phyloP scores from a whole-genome alignment of 805 yeast species.

The Metschnikowia colocasiae region DNA sequence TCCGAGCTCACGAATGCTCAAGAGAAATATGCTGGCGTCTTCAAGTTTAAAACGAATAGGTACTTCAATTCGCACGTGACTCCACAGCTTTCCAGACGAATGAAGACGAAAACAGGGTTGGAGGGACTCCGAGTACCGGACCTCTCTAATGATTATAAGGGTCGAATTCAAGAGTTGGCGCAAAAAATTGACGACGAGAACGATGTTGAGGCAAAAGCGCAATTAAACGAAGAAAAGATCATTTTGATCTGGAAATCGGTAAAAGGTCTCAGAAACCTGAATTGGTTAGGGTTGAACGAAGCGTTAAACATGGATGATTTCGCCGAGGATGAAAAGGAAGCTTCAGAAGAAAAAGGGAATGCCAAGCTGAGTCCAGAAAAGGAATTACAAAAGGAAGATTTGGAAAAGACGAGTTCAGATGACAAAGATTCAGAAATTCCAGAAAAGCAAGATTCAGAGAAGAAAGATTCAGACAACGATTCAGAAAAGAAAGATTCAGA shows the following conservation, averaged over 20 bases:
- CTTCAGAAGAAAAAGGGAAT: too few species aligned
- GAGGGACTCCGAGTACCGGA: conserved; percentile 16
- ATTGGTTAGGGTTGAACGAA: conserved; percentile 12
- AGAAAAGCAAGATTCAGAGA: too few species aligned
- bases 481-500: too few species aligned
- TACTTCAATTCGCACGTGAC: conserved; percentile 42
- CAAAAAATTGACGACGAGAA: conserved; percentile 11
- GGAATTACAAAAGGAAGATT: background rate
- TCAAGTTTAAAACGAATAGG: conserved; percentile 32
- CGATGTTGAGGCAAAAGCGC: conserved; percentile 9
- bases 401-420: background rate
- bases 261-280: conserved; percentile 12
- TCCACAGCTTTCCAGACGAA: conserved; percentile 39
- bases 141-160: background rate
- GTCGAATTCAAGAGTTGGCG: conserved; percentile 10
- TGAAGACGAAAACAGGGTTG: conserved; percentile 36
- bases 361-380: background rate
- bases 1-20: conserved; percentile 21
- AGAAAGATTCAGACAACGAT: too few species aligned
- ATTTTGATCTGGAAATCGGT: conserved; percentile 33
- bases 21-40: conserved; percentile 18
- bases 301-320: conserved; percentile 6
- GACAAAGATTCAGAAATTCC: background rate
- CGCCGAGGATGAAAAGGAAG: background rate
- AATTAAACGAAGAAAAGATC: conserved; percentile 26